Base-by-base conservation (phyloP, 169 alveolate species). In the Plasmodium coatneyi region DNA sequence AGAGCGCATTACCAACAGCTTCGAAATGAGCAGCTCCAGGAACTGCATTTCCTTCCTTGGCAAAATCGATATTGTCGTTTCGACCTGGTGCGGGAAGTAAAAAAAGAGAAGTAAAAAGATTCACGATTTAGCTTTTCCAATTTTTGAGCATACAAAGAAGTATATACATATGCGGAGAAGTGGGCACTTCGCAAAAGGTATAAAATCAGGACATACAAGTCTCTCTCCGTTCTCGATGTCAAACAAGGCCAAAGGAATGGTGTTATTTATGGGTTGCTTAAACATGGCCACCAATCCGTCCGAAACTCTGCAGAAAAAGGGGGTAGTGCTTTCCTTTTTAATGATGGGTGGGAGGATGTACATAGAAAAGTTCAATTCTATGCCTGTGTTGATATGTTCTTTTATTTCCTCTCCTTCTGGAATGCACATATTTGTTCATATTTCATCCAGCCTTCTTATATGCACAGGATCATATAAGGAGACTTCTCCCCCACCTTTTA, bases 251-350 rank as follows among this genome's bases (percentile, higher is more conserved):
- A 96, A 79, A 10, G 97, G 96, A 49, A 96, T 92, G 49, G 83
- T 86, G 90, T 93, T 95, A 66, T 93, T 56, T 56, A 92, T 22
- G 14, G 97, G 97, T 60, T 96, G 97, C 43, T 94, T 93, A 84
- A 96, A 89, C 97, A 96, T 96, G 82, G 94, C 97, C 34, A 96
- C 95, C 12, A 96, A 84, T 22, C 97, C 97, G 79, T 96, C 96
- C 1, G 97, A 96, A 41, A 96, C 97, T 43, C 97, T 87, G 36
- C 39, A 90, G 25, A 71, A 22, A 34, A 66, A 6, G 19, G 56
- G 19, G 5, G 56, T 12, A 12, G 0, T 46, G 66, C 52, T 19
- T 19, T 82, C 76, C 46, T 19, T 19, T 60, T 60, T 60, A 19
- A 60, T 46, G 56, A 10, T 46, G 19, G 19, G 19, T 14, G 19